Conservation (phyloP, 1,284 basidiomycete genomes). For the Pseudozyma hubeiensis region DNA sequence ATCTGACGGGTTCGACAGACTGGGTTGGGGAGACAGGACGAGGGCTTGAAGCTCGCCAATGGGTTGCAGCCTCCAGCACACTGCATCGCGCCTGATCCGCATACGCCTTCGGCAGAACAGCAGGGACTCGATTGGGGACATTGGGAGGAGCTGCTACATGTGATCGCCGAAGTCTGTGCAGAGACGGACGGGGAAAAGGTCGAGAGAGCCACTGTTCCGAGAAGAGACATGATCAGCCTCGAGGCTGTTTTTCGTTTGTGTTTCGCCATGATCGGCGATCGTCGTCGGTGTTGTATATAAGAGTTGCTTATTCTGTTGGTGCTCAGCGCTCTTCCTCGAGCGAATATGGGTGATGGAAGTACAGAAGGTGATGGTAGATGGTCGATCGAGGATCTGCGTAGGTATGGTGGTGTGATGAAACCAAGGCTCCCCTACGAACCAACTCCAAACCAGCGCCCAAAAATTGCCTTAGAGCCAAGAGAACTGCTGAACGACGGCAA, state of each 20-base stretch:
- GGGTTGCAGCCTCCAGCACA: conserved; percentile 65
- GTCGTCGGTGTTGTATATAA: too few relatives aligned
- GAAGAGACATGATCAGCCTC: not conserved
- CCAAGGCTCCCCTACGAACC: too few relatives aligned
- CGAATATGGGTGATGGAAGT: too few relatives aligned
- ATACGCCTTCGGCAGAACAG: conserved; percentile 55
- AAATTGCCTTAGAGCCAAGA: too few relatives aligned
- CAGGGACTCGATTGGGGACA: conserved; percentile 55
- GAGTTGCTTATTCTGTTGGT: too few relatives aligned
- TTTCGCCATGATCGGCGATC: conserved; percentile 3
- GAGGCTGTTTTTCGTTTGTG: conserved; percentile 1
- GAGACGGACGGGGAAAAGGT: conserved; percentile 1
- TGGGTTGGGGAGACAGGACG: conserved; percentile 60
- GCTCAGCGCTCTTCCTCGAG: too few relatives aligned
- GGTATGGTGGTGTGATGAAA: too few relatives aligned
- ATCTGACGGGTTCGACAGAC: conserved; percentile 53
- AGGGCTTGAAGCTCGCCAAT: conserved; percentile 44
- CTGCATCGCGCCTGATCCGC: conserved; percentile 58
- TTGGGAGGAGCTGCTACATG: conserved; percentile 30
- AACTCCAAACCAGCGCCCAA: too few relatives aligned
- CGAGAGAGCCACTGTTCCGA: conserved; percentile 7
- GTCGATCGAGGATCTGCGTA: too few relatives aligned
- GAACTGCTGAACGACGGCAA: too few relatives aligned
- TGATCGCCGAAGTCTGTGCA: conserved; percentile 20
- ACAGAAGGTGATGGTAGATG: too few relatives aligned